Percentiles rank a stretch among this genome's conserved stretches.
These are phyloP conservation scores for Beauveria medogensis DNA, from an alignment of 2,329 filamentous ascomycete genomes.

Conservation along the genomic window DNA sequence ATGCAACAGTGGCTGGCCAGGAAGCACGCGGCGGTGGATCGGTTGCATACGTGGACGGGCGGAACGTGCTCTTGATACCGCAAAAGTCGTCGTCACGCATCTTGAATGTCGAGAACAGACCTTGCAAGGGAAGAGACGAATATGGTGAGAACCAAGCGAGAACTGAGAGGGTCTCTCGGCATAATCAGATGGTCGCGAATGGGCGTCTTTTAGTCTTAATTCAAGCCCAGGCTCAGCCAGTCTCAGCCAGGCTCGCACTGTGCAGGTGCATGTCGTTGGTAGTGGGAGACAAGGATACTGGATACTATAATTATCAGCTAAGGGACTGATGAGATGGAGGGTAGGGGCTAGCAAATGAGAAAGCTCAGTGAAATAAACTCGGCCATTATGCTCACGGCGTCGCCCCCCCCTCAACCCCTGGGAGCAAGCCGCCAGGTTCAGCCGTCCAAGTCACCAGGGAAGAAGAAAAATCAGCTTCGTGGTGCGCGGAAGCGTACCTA, in stretches of 20 bases:
- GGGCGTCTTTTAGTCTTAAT: not conserved
- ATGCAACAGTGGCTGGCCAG: constrained; percentile 1
- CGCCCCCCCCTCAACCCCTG: not conserved
- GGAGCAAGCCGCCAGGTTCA: not conserved
- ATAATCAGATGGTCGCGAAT: not conserved
- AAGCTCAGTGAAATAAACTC: not conserved
- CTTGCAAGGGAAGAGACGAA: not conserved
- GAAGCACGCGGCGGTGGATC: not conserved
- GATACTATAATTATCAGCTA: not conserved
- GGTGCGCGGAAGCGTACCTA: too few relatives aligned
- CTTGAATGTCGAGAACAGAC: not conserved
- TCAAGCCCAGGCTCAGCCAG: not conserved
- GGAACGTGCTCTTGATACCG: not conserved
- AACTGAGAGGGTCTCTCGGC: not conserved
- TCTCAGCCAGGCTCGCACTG: not conserved
- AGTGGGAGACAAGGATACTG: not conserved
- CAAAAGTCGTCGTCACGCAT: not conserved
- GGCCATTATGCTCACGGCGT: not conserved
- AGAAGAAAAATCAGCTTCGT: too few relatives aligned
- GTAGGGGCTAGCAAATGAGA: not conserved
- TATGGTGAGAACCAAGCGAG: not conserved
- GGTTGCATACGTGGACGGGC: not conserved
- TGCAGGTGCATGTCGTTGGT: not conserved
- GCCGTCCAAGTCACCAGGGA: not conserved
- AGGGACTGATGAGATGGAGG: not conserved